Base-by-base conservation (phyloP, 768 basidiomycete genomes). In the Russula foetens region DNA sequence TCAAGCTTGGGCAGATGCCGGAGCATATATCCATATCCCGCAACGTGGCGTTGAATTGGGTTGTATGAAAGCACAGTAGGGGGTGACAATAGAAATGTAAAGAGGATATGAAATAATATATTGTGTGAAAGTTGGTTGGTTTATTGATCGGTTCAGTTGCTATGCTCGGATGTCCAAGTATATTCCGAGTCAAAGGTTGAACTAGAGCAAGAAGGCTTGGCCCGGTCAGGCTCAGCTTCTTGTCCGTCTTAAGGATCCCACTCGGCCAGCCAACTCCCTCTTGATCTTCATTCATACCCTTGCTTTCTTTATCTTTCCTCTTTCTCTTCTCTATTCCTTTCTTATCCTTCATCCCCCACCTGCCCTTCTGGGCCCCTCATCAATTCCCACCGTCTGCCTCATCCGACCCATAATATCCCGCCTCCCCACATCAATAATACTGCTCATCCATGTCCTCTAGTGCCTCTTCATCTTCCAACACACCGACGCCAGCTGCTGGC, bases 391-490 rank as follows among this genome's bases (percentile, higher is more conserved):
- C 31, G 41, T 51, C 47, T 45, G 2, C 38, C 49, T 62, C 55
- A 48, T 63, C 47, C 46, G 41, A 19, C 50, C 14, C 38, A 7
- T 44, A 51, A 46, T 58, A 53, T 53, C 53, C 62, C 45, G 19
- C 21, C 57, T 77, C 46, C 15, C 24, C 8, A 12, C 46, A 47
- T 28, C n/a, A 11, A 53, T 53, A 41, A 53, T 51, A 43, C 57
- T 11, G 29, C 49, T 9, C 48, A 31, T 52, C 45, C 59, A 66
- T 66, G 65, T 66, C 63, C 24, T 29, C 56, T 19, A 53, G 50
- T 60, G 65, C 81, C 67, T 76, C 80, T 39, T 75, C 80, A 61
- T 74, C 80, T 49, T 77, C 80, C 3, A 41, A 41, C 56, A 74
- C 77, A 35, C 76, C 83, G 57, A 72, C 77, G 56, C 71, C 43